A percentile compares a stretch with the other conserved stretches of the same genome.
Evolutionary conservation across 805 yeast genomes (phyloP).

Genomic region (Wickerhamomyces subpelliculosus): DNA sequence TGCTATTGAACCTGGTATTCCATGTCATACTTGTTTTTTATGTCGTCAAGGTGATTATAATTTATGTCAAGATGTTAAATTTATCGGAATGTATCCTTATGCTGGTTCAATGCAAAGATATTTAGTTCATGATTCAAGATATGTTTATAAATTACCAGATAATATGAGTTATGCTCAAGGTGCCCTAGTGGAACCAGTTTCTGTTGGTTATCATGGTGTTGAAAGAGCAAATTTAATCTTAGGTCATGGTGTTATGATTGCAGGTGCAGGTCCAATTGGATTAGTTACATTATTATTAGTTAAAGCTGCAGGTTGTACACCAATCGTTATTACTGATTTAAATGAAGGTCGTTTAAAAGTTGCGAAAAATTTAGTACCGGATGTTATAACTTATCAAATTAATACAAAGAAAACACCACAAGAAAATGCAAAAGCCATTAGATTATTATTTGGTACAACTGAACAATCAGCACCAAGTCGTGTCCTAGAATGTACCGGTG

Average conservation of each 20-base stretch:
- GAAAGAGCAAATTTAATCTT: slow-evolving; percentile 38
- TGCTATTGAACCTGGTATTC: slow-evolving; percentile 48
- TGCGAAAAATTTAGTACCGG: slow-evolving; percentile 41
- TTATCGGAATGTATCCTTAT: slow-evolving; percentile 31
- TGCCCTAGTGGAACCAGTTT: slow-evolving; percentile 48
- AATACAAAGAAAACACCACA: slow-evolving; percentile 19
- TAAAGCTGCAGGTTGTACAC: slow-evolving; percentile 46
- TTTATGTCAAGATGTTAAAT: slow-evolving; percentile 31
- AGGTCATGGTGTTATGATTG: slow-evolving; percentile 42
- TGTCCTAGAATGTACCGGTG: slow-evolving; percentile 47
- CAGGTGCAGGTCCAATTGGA: slow-evolving; percentile 56
- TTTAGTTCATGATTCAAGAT: slow-evolving; percentile 23
- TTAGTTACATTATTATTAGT: slow-evolving; percentile 40
- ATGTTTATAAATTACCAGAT: slow-evolving; percentile 29
- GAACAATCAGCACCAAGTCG: slow-evolving; percentile 29
- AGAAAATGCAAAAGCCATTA: slow-evolving; percentile 30
- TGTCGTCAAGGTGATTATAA: slow-evolving; percentile 35
- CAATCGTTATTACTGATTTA: slow-evolving; percentile 44
- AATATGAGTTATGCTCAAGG: slow-evolving; percentile 43
- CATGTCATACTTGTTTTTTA: slow-evolving; percentile 36
- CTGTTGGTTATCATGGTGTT: slow-evolving; percentile 48
- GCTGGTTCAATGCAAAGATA: slow-evolving; percentile 35
- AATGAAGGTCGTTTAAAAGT: slow-evolving; percentile 36
- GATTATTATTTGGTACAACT: slow-evolving; percentile 25
- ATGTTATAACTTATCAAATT: slow-evolving; percentile 33